Conservation (phyloP, 1,139 yeast genomes). For the Kodamaea plutei region DNA sequence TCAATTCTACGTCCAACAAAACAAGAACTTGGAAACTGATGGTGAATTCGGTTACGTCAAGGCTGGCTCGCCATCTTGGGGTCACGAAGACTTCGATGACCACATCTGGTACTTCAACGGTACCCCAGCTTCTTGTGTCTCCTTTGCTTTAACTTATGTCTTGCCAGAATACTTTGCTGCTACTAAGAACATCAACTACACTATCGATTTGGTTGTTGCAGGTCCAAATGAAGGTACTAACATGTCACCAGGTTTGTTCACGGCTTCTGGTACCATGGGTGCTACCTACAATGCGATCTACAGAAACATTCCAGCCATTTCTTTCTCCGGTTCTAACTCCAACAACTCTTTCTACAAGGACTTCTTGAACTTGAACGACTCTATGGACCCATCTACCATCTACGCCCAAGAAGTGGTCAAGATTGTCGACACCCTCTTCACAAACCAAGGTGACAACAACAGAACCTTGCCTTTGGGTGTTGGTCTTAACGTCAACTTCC, state of each 20-base stretch:
- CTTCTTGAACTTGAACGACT: conserved; percentile 29
- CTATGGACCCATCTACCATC: conserved; percentile 35
- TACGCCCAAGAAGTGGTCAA: conserved; percentile 37
- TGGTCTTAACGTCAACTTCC: conserved; percentile 48
- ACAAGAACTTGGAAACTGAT: conserved; percentile 35
- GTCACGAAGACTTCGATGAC: conserved; percentile 39
- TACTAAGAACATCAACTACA: conserved; percentile 19
- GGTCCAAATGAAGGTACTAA: conserved; percentile 49
- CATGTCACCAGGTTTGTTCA: conserved; percentile 36
- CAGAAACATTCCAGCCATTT: conserved; percentile 41
- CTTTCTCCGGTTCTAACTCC: conserved; percentile 42
- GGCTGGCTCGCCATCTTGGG: conserved; percentile 46
- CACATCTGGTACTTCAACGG: conserved; percentile 49
- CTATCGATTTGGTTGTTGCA: conserved; percentile 41
- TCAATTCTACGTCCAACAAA: conserved; percentile 43
- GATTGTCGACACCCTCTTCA: conserved; percentile 34
- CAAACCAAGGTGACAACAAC: conserved; percentile 24
- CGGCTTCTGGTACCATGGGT: conserved; percentile 45
- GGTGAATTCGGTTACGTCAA: conserved; percentile 42
- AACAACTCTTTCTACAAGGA: conserved; percentile 44
- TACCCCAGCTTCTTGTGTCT: conserved; percentile 44
- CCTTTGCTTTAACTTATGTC: conserved; percentile 41
- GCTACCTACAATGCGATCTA: conserved; percentile 42
- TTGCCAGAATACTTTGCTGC: conserved; percentile 34
- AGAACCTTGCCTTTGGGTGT: conserved; percentile 39